Evolutionary conservation across 2,329 filamentous ascomycete species (phyloP).

Genomic region (Epichloe uncinata): DNA sequence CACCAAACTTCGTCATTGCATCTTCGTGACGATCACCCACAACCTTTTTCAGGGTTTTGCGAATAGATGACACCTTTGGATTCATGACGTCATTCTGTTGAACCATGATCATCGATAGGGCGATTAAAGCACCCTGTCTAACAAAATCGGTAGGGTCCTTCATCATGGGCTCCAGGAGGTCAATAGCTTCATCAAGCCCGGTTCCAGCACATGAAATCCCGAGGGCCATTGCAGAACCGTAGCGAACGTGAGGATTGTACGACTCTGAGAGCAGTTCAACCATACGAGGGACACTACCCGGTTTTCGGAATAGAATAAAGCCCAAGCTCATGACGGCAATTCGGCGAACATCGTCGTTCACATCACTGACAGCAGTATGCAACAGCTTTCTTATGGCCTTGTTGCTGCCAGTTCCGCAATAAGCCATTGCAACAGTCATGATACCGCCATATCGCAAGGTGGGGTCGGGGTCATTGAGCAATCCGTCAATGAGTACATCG

Average conservation of each 20-base stretch:
- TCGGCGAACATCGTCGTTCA: slow-evolving; percentile 91
- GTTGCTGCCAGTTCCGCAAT: slow-evolving; percentile 95
- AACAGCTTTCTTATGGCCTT: slow-evolving; percentile 94
- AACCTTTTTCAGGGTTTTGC: slow-evolving; percentile 90
- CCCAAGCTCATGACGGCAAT: slow-evolving; percentile 96
- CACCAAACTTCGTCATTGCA: slow-evolving; percentile 98
- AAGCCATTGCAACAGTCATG: slow-evolving; percentile 95
- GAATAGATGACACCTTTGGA: slow-evolving; percentile 80
- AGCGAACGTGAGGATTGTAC: slow-evolving; percentile 96
- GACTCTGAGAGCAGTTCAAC: slow-evolving; percentile 96
- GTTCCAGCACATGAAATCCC: slow-evolving; percentile 97
- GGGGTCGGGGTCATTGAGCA: slow-evolving; percentile 86
- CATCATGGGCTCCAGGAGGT: slow-evolving; percentile 96
- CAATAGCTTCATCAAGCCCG: slow-evolving; percentile 88
- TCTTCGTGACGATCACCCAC: slow-evolving; percentile 92
- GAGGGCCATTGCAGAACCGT: slow-evolving; percentile 94
- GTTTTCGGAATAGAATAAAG: slow-evolving; percentile 97
- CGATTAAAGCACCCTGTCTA: slow-evolving; percentile 86
- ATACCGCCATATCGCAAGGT: slow-evolving; percentile 93
- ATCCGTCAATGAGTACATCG: slow-evolving; percentile 84
- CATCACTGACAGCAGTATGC: slow-evolving; percentile 93
- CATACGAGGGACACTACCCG: slow-evolving; percentile 94
- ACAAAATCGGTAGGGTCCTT: slow-evolving; percentile 99
- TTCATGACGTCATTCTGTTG: slow-evolving; percentile 99
- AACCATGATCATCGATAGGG: slow-evolving; percentile 96